Conservation (phyloP, 768 basidiomycete genomes). For the Podaxis mareebaensis region DNA sequence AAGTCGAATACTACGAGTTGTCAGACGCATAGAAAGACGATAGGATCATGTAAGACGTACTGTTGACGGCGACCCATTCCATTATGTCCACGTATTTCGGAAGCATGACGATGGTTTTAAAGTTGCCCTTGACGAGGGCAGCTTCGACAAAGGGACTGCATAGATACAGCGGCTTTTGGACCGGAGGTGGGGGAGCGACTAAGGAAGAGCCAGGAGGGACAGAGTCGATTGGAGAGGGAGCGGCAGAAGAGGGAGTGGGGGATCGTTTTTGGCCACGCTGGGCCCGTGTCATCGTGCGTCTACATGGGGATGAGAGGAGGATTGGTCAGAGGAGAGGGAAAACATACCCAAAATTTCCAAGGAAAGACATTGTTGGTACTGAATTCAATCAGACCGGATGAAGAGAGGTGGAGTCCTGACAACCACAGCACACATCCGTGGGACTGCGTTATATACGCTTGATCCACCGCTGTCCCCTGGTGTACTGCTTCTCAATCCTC, state of each 20-base stretch:
- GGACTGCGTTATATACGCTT: too few species aligned
- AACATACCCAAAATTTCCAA: constrained; percentile 11
- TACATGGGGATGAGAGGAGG: not conserved
- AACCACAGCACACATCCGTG: not conserved
- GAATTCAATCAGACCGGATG: too few species aligned
- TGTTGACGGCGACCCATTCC: constrained; percentile 86
- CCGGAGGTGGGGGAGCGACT: not conserved
- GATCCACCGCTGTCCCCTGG: too few species aligned
- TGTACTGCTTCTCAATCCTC: too few species aligned
- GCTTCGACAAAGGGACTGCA: constrained; percentile 97
- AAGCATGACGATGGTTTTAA: constrained; percentile 94
- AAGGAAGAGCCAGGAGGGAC: not conserved
- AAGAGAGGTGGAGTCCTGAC: not conserved
- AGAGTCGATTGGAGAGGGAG: constrained; percentile 3
- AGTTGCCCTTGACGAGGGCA: constrained; percentile 94
- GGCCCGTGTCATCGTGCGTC: constrained; percentile 12
- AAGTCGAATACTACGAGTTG: constrained; percentile 89
- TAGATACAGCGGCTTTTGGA: constrained; percentile 65
- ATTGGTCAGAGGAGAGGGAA: not conserved
- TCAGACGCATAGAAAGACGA: constrained; percentile 3
- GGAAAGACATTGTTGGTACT: constrained; percentile 11
- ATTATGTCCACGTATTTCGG: constrained; percentile 98
- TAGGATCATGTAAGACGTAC: constrained; percentile 46
- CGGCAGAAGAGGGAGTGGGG: not conserved
- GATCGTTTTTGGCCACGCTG: constrained; percentile 9